Percentiles rank a stretch among this genome's conserved stretches.
Conservation (phyloP, 1,139 yeast genomes). For the Zygotorulaspora mrakii region DNA sequence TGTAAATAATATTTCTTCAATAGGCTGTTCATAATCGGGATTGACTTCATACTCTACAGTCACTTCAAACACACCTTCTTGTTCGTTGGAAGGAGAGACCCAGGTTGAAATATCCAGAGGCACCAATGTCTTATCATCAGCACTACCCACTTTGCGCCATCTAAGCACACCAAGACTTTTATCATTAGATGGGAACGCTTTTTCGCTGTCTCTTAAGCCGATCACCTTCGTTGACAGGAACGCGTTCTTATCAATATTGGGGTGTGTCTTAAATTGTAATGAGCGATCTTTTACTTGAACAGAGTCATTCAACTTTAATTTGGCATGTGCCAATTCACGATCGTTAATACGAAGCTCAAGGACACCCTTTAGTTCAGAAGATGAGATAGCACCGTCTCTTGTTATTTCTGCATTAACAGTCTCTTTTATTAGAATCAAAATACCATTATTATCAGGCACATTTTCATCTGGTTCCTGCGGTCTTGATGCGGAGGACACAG, state of each 20-base stretch:
- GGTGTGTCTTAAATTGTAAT: conserved; percentile 87
- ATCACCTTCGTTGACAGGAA: conserved; percentile 58
- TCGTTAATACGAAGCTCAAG: conserved; percentile 83
- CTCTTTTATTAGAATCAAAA: conserved; percentile 74
- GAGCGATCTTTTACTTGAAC: conserved; percentile 33
- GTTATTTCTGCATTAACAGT: conserved; percentile 70
- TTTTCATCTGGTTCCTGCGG: conserved; percentile 28
- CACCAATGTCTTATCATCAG: conserved; percentile 52
- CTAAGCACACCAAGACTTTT: conserved; percentile 86
- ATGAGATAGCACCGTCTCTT: conserved; percentile 75
- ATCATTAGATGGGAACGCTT: conserved; percentile 87
- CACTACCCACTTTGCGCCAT: conserved; percentile 72
- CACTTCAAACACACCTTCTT: conserved; percentile 57
- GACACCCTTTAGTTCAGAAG: conserved; percentile 86
- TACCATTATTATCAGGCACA: conserved; percentile 58
- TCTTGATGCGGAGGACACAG: conserved; percentile 22
- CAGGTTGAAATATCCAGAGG: conserved; percentile 83
- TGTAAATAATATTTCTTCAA: conserved; percentile 57
- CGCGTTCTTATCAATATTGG: conserved; percentile 79
- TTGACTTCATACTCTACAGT: conserved; percentile 83
- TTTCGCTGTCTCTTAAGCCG: conserved; percentile 69
- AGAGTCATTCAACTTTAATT: conserved; percentile 51
- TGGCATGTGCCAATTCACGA: conserved; percentile 60
- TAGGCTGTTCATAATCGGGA: conserved; percentile 44
- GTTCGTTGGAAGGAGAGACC: conserved; percentile 61